These are phyloP conservation scores for Colletotrichum sp. DNA, from an alignment of 2,329 filamentous ascomycete species.

Conservation along the genomic window DNA sequence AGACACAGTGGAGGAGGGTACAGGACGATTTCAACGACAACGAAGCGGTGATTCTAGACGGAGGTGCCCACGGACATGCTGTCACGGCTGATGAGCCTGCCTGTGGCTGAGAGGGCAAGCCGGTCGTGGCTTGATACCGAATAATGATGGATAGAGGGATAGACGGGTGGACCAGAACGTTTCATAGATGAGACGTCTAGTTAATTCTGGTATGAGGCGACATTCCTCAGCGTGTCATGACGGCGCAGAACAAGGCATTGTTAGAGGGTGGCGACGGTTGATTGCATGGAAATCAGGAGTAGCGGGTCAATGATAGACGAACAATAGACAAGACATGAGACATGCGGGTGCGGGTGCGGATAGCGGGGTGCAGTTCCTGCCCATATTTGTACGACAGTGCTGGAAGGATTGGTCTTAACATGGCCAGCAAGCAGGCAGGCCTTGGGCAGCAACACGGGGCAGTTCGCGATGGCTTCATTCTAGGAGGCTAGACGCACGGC, in stretches of 20 bases:
- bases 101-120: slow-evolving; percentile 34
- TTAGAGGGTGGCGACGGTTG: neutral
- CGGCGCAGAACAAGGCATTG: neutral
- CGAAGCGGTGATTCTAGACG: slow-evolving; percentile 63
- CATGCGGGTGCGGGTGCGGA: neutral
- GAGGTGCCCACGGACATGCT: slow-evolving; percentile 52
- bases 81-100: slow-evolving; percentile 41
- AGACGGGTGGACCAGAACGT: neutral
- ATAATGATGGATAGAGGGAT: neutral
- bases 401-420: neutral
- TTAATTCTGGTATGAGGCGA: neutral
- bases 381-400: neutral
- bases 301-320: neutral
- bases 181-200: neutral
- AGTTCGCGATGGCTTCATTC: neutral
- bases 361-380: neutral
- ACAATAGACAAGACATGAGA: neutral
- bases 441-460: neutral
- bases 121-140: neutral
- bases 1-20: slow-evolving; percentile 61
- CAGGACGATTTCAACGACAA: slow-evolving; percentile 66
- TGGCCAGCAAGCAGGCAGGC: neutral
- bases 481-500: neutral
- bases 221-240: neutral
- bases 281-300: neutral